These are phyloP conservation scores for Epithele typhae DNA, from an alignment of 768 basidiomycete genomes.

Conservation along the genomic window DNA sequence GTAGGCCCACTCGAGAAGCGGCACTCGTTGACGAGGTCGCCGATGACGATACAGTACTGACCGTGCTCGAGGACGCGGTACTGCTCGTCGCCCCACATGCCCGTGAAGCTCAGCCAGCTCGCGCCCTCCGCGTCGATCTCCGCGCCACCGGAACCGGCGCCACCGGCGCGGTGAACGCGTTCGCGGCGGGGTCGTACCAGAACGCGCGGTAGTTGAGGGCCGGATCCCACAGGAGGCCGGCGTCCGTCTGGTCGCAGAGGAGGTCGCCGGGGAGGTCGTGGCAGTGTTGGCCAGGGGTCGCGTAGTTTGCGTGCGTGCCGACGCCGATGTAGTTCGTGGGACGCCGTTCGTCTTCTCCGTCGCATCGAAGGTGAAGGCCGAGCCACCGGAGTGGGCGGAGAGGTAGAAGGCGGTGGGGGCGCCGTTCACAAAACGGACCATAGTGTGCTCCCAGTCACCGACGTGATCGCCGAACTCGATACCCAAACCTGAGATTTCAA, in stretches of 20 bases:
- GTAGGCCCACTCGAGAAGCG: conserved; percentile 22
- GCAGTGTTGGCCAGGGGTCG: conserved; percentile 20
- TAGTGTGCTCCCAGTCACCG: conserved; percentile 33
- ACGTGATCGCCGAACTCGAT: conserved; percentile 27
- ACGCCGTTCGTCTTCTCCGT: conserved; percentile 19
- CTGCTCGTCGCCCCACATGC: conserved; percentile 26
- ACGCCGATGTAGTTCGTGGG: conserved; percentile 23
- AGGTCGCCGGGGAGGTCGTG: conserved; percentile 21
- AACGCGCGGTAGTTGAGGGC: conserved; percentile 25
- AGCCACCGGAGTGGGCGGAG: conserved; percentile 27
- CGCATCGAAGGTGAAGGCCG: conserved; percentile 23
- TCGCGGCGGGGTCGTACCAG: conserved; percentile 21
- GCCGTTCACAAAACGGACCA: conserved; percentile 31
- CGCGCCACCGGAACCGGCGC: conserved; percentile 12
- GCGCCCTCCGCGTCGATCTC: conserved; percentile 18
- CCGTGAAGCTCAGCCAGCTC: conserved; percentile 22
- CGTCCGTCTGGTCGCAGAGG: conserved; percentile 23
- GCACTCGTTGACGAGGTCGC: conserved; percentile 14
- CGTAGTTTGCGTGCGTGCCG: conserved; percentile 28
- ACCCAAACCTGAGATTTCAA: conserved; percentile 7
- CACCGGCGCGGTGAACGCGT: conserved; percentile 18
- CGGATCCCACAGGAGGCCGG: conserved; percentile 25
- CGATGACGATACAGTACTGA: conserved; percentile 21
- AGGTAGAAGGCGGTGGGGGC: conserved; percentile 24
- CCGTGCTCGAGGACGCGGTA: conserved; percentile 19